Percentiles rank a stretch among this genome's conserved stretches.
Evolutionary conservation across 371 early-diverging fungal genomes (phyloP).

Genomic region (Phascolomyces articulosus): DNA sequence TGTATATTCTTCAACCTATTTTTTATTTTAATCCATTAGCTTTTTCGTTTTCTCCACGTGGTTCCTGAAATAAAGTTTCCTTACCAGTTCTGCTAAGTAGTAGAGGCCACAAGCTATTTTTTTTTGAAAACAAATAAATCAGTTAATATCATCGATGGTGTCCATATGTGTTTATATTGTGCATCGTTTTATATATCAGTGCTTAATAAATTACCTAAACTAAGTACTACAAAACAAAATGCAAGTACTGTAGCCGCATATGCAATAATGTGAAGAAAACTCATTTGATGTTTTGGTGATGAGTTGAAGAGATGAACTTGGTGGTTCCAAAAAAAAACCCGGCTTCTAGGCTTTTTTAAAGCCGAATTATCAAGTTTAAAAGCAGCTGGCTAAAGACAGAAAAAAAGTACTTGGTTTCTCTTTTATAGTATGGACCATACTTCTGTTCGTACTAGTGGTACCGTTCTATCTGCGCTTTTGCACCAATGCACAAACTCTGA

Average conservation of each 20-base stretch:
- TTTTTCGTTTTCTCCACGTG: background rate
- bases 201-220: conserved; percentile 55
- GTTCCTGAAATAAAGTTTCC: conserved; percentile 16
- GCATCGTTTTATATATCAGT: no score
- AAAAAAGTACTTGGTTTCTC: no score
- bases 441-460: conserved; percentile 21
- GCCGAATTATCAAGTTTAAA: no score
- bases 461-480: conserved; percentile 17
- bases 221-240: conserved; percentile 45
- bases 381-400: no score
- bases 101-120: conserved; percentile 83
- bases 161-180: background rate
- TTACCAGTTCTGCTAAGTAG: conserved; percentile 74
- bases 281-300: conserved; percentile 1
- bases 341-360: no score
- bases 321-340: background rate
- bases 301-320: background rate
- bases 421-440: conserved; percentile 6
- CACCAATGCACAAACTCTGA: conserved; percentile 21
- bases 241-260: conserved; percentile 45
- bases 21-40: background rate
- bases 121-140: no score
- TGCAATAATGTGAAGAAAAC: conserved; percentile 45
- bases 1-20: conserved; percentile 80
- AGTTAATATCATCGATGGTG: background rate